Evolutionary conservation across 345 rosid genomes (phyloP), one percentile per base, ranked within the genome.

Genomic region (Syzygium aromaticum): DNA sequence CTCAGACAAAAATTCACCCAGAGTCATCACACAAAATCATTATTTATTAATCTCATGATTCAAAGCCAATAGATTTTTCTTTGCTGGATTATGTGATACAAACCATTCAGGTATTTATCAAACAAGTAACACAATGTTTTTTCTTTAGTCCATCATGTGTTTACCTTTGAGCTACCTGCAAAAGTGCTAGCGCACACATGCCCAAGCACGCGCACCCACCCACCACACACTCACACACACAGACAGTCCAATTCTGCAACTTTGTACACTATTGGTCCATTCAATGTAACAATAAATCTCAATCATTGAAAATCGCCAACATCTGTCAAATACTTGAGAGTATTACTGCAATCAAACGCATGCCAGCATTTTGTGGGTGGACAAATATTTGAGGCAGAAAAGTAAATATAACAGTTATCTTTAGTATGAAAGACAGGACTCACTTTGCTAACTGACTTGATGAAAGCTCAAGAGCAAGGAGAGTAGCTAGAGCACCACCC

Each of bases 401-500:
- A 67, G 25, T 67, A 67, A 33, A 77, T 12, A 67, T 67, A 82
- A 54, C 9, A 30, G n/a, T 46, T 46, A n/a, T 43, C 11, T 86
- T 56, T 28, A 78, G 38, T 16, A 84, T 52, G 64, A 77, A 52
- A 53, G 61, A 84, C 86, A 84, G 22, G 78, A 87, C 98, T 89
- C 88, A 96, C 99, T 94, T 95, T 84, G 94, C 93, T 88, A 97
- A 91, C 91, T 93, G 95, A 92, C 98, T 96, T 64, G 98, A 95
- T 46, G 97, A 95, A 92, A 97, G 97, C 92, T 97, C 99, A 89
- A 96, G 96, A 87, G 98, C 94, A 88, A 92, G 95, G 84, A 97
- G 98, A 86, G 98, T 97, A 52, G 99, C 96, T 87, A 97, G 89
- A 88, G 99, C 99, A 87, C 98, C 99, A 89, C 99, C 99, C 90